phyloP scores from a whole-genome alignment of 257 asterid species.

The Jasminum sambac region DNA sequence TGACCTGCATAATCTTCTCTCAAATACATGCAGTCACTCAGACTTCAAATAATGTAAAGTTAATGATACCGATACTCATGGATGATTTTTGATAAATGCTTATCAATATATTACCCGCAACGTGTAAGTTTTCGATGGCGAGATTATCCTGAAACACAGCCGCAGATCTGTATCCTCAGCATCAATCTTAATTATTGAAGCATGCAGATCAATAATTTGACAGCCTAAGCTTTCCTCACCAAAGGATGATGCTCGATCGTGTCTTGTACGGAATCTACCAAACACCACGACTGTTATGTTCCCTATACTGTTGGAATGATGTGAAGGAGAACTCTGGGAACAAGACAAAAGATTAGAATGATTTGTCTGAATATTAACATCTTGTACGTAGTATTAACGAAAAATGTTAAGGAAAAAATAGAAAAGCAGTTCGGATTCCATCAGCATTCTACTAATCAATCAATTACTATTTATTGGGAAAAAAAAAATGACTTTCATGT shows the following conservation, averaged over 20 bases:
- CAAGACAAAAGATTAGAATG: slow-evolving; percentile 25
- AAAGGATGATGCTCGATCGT: slow-evolving; percentile 49
- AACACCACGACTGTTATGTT: slow-evolving; percentile 76
- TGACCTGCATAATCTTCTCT: background rate
- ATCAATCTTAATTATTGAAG: slow-evolving; percentile 87
- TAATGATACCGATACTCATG: background rate
- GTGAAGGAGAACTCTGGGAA: slow-evolving; percentile 72
- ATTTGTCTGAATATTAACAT: slow-evolving; percentile 11
- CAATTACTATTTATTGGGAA: background rate
- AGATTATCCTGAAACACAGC: slow-evolving; percentile 91
- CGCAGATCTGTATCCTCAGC: slow-evolving; percentile 94
- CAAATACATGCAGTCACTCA: background rate
- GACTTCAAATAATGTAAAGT: background rate
- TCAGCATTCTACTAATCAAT: slow-evolving; percentile 5
- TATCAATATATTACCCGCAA: slow-evolving; percentile 61
- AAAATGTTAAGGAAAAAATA: slow-evolving; percentile 20
- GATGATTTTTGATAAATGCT: background rate
- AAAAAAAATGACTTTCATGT: slow-evolving; percentile 6
- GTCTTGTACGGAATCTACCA: slow-evolving; percentile 83
- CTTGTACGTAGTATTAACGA: background rate
- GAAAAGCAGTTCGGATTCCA: slow-evolving; percentile 6
- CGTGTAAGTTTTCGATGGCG: slow-evolving; percentile 80
- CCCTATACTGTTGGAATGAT: slow-evolving; percentile 49
- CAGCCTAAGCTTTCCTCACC: slow-evolving; percentile 71
- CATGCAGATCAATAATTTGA: slow-evolving; percentile 80